A percentile compares a stretch with the other conserved stretches of the same genome.
phyloP scores from a whole-genome alignment of 2,329 filamentous ascomycete genomes.

The Fusarium verrucosum region DNA sequence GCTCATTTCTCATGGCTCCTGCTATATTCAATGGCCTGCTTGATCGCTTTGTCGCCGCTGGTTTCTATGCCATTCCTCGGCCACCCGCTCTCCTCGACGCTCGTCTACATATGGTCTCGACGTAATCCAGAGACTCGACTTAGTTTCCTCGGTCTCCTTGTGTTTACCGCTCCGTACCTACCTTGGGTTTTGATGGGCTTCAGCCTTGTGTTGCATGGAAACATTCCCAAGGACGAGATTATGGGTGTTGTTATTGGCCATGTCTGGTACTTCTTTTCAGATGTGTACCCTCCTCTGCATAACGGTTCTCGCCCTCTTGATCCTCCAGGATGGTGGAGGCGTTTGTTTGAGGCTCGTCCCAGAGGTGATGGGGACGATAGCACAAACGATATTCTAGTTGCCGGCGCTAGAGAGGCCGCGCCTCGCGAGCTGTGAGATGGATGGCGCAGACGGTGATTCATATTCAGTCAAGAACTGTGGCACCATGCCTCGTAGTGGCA shows the following conservation, averaged over 20 bases:
- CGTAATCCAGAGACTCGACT: constrained; percentile 91
- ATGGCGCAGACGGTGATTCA: background rate
- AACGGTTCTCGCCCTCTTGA: constrained; percentile 86
- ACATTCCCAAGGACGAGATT: constrained; percentile 93
- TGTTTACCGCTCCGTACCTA: constrained; percentile 93
- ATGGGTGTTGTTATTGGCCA: constrained; percentile 95
- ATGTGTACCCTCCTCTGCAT: constrained; percentile 93
- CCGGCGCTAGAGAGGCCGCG: constrained; percentile 53
- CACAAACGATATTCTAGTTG: constrained; percentile 70
- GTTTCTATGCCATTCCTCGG: constrained; percentile 94
- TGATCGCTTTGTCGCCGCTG: constrained; percentile 84
- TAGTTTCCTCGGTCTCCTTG: constrained; percentile 86
- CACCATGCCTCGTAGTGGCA: background rate
- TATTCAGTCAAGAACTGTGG: background rate
- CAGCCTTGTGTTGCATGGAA: constrained; percentile 88
- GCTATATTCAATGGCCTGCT: constrained; percentile 80
- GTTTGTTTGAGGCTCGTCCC: constrained; percentile 75
- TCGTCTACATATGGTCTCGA: constrained; percentile 98
- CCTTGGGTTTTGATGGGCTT: constrained; percentile 97
- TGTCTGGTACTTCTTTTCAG: constrained; percentile 97
- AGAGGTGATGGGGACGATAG: constrained; percentile 60
- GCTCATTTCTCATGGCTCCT: constrained; percentile 97
- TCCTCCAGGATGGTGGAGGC: constrained; percentile 88
- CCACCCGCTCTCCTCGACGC: constrained; percentile 88
- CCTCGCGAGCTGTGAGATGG: constrained; percentile 36